A percentile compares a stretch with the other conserved stretches of the same genome.
These are phyloP conservation scores for Myriosclerotinia duriaeana DNA, from an alignment of 2,329 filamentous ascomycete species.

Conservation along the genomic window DNA sequence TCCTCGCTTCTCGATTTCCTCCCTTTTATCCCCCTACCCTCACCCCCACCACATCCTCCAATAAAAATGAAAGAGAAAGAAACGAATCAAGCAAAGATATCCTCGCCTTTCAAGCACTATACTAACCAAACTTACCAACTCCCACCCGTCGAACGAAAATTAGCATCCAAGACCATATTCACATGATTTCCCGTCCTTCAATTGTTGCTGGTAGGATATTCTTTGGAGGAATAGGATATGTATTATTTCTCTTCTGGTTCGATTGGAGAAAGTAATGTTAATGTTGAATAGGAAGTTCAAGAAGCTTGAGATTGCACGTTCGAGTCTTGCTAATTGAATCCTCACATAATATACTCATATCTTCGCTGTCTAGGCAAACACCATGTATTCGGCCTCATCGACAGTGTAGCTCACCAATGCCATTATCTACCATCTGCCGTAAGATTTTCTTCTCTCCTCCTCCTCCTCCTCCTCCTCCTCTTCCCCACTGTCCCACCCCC, in stretches of 20 bases:
- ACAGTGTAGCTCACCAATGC: constrained; percentile 75
- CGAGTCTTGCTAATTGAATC: constrained; percentile 38
- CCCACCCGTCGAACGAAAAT: constrained; percentile 57
- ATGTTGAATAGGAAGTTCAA: neutral
- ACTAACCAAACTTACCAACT: constrained; percentile 54
- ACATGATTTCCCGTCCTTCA: constrained; percentile 44
- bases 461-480: constrained; percentile 56
- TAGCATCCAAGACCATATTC: constrained; percentile 56
- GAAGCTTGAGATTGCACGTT: neutral
- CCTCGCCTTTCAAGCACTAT: constrained; percentile 50
- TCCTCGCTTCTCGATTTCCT: constrained; percentile 27
- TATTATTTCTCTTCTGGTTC: neutral
- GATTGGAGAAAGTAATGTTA: too few species aligned
- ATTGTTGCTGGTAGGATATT: constrained; percentile 45
- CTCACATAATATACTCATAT: constrained; percentile 62
- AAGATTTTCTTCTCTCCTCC: constrained; percentile 67
- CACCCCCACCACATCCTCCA: constrained; percentile 25
- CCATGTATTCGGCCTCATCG: constrained; percentile 62
- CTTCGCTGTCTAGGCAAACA: constrained; percentile 59
- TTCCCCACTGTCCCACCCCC: neutral
- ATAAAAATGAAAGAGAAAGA: neutral
- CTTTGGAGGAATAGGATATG: neutral
- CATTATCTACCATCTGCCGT: constrained; percentile 52
- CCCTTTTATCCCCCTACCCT: constrained; percentile 28
- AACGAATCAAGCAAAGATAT: constrained; percentile 43